Base-by-base conservation (phyloP, 2,329 filamentous ascomycete genomes). In the Aspergillus sp. region DNA sequence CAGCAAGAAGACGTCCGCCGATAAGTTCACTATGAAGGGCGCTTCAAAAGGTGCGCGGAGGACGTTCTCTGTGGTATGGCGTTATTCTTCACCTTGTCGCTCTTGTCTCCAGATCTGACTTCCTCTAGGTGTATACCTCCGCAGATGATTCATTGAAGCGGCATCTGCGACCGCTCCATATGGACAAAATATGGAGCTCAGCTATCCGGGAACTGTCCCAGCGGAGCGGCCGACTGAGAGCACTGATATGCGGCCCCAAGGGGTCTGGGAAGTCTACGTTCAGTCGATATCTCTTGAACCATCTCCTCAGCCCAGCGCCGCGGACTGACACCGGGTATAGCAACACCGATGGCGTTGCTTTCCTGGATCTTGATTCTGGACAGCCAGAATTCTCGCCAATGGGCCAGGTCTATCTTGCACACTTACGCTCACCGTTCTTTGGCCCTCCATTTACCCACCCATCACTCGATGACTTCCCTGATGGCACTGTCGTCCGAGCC, bases 191-290 rank as follows among this genome's bases (percentile, higher is more conserved):
- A 48, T 66, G 62, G 62, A 63, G 60, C 33, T 45, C 53, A 6
- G 53, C 55, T 10, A 68, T 61, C 43, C 68, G 60, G 48, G 57
- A 57, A 20, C 55, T 61, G 32, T 67, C 57, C 32, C 58, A 51
- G 38, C 63, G 47, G 43, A 60, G 50, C 41, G 60, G 49, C 34
- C 51, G 40, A 41, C 53, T 54, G 31, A 52, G 51, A 35, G 63
- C 71, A 5, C 49, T 78, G 30, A 53, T 75, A 5, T 68, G 70
- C 34, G 75, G 75, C 4, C 61, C 68, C 5, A 71, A 75, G 40
- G 66, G 61, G 1, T 67, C 72, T 15, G 75, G 75, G 15, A 77
- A 78, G 48, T 78, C 74, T 6, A 77, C 72, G 0, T 73, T 78
- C 42, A 66, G 66, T 35, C 68, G 69, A 30, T 62, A 72, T 35